phyloP scores from a whole-genome alignment of 1,284 basidiomycete genomes.

The Meira miltonrushii region DNA sequence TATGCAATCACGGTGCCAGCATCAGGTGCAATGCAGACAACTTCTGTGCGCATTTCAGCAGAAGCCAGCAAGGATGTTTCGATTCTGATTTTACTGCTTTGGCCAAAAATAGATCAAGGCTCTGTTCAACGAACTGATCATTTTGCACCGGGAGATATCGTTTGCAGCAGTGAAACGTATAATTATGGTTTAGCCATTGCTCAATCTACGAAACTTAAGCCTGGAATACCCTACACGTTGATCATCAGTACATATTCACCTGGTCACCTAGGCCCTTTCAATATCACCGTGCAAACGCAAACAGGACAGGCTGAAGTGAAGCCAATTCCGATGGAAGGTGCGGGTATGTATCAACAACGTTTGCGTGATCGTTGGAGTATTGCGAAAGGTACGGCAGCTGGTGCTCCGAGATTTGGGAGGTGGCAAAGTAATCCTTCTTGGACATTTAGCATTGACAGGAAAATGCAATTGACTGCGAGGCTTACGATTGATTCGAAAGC shows the following conservation, averaged over 20 bases:
- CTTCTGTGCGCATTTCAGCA: conserved; percentile 21
- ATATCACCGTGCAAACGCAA: conserved; percentile 59
- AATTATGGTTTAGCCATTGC: conserved; percentile 69
- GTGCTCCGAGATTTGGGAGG: conserved; percentile 62
- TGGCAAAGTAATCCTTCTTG: conserved; percentile 68
- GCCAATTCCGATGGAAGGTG: conserved; percentile 67
- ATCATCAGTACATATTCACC: conserved; percentile 78
- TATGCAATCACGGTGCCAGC: conserved; percentile 65
- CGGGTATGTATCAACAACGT: conserved; percentile 76
- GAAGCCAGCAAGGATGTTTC: conserved; percentile 63
- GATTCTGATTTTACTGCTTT: conserved; percentile 69
- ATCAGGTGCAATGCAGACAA: conserved; percentile 17
- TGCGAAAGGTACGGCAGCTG: conserved; percentile 60
- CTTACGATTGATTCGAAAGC: conserved; percentile 11
- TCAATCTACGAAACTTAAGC: conserved; percentile 47
- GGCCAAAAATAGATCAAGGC: conserved; percentile 56
- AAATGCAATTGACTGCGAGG: neutral
- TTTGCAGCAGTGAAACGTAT: conserved; percentile 72
- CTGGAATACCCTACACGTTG: conserved; percentile 68
- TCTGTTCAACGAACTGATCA: conserved; percentile 62
- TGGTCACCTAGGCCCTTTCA: conserved; percentile 63
- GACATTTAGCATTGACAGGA: conserved; percentile 55
- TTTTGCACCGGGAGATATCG: conserved; percentile 63
- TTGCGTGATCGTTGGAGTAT: conserved; percentile 59
- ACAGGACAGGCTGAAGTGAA: conserved; percentile 55